These are phyloP conservation scores for Paratinospora sagittata DNA, from an alignment of 164 flowering plant species.

Conservation along the genomic window DNA sequence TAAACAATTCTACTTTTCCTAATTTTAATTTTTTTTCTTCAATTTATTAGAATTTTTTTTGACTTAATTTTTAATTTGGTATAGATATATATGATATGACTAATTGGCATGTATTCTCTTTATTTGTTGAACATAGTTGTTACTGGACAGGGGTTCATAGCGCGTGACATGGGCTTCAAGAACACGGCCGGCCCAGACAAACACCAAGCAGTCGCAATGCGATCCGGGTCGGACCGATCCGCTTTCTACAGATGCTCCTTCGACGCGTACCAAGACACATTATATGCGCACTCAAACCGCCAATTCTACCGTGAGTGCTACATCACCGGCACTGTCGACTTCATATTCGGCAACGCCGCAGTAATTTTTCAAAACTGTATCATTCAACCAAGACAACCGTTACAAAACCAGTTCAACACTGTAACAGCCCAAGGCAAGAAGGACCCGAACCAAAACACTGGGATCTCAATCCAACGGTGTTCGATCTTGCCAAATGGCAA, in stretches of 20 bases:
- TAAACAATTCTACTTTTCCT: too few relatives aligned
- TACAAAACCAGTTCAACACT: constrained; percentile 52
- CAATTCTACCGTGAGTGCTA: constrained; percentile 78
- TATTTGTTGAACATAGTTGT: constrained; percentile 34
- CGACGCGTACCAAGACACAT: constrained; percentile 73
- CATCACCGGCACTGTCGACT: constrained; percentile 72
- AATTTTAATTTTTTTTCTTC: too few relatives aligned
- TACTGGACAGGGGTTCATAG: constrained; percentile 64
- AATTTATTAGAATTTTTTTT: too few relatives aligned
- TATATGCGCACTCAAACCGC: constrained; percentile 68
- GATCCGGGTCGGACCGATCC: constrained; percentile 58
- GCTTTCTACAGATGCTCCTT: constrained; percentile 58
- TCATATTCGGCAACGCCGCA: constrained; percentile 77
- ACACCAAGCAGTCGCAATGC: constrained; percentile 82
- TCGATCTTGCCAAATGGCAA: constrained; percentile 25
- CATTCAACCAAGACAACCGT: constrained; percentile 64
- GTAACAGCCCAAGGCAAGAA: constrained; percentile 83
- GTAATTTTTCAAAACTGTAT: constrained; percentile 61
- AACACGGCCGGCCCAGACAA: constrained; percentile 72
- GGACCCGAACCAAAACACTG: constrained; percentile 63
- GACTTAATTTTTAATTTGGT: too few relatives aligned
- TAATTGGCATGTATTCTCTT: too few relatives aligned
- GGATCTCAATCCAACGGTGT: constrained; percentile 59
- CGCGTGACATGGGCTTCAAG: constrained; percentile 48
- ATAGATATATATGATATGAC: too few relatives aligned